Base-by-base conservation (phyloP, 2,329 filamentous ascomycete species). In the Albifimbria verrucaria region DNA sequence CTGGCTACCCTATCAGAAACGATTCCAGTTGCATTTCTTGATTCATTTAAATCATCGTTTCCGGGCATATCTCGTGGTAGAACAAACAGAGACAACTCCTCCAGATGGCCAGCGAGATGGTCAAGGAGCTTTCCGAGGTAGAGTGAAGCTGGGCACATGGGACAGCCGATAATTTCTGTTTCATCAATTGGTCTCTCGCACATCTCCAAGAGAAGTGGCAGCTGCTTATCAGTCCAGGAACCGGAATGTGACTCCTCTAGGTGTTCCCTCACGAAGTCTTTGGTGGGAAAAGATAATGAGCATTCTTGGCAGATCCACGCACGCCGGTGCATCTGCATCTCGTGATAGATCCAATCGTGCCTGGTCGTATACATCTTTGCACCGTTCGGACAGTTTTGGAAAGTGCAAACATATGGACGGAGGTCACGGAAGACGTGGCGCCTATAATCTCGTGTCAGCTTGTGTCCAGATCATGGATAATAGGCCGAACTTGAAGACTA, bases 331-430 rank as follows among this genome's bases (percentile, higher is more conserved):
- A 53, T 50, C n/a, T 53, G 52, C 12, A 53, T 15, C 26, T 53
- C 52, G 48, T 53, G 52, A 50, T 53, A 15, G 9, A 42, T 47
- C 52, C 52, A 53, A 9, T 53, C 52, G 12, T 39, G 48, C 20
- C 52, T 47, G 21, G 25, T 53, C n/a, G 42, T 12, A n/a, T 53
- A 53, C 15, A 53, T 23, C 24, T 53, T 53, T 15, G 24, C 48
- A 17, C 17, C 17, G 15, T 50, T 53, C 12, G 47, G 47, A 22
- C 52, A 53, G 24, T 47, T 22, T 53, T 45, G 12, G 23, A 53
- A 53, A 11, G 52, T 53, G n/a, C 52, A 53, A n/a, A 50, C 24
- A 42, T 53, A 50, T 3, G 52, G 52, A 7, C 48, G 47, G n/a
- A 53, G 41, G 18, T 53, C 52, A 17, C 25, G 48, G 22, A 53